Evolutionary conservation across 1,284 basidiomycete species (phyloP), one percentile per base, ranked within the genome.

Genomic region (Butyriboletus appendiculatus): DNA sequence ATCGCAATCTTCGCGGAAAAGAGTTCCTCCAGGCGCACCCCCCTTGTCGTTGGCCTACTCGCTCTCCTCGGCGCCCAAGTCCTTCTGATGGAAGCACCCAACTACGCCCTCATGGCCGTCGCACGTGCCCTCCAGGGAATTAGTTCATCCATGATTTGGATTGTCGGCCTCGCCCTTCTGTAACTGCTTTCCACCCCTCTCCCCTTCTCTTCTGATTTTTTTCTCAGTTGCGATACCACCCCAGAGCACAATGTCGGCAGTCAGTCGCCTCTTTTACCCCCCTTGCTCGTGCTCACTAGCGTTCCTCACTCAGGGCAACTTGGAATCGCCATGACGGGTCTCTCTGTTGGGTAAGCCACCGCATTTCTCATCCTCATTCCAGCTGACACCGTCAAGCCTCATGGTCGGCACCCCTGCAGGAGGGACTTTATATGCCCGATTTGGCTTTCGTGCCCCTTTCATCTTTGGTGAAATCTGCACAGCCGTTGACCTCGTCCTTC

Each of bases 361-460:
- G 15, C 16, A 8, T 30, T 24, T 22, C 50, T 18, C 33, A 11
- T 24, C 18, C 26, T 30, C 34, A 18, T 34, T 30, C 22, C 33
- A 8, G 14, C 52, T 63, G 37, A 71, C 58, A 38, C 3, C 16
- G 18, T 22, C 30, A 47, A 55, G 80, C 8, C 66, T 75, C n/a
- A 72, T 88, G 30, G 71, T 84, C 32, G 85, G 84, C 3, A 87
- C 88, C 2, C 86, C 90, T 0, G 79, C 86, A 2, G 87, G 88
- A 16, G 90, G 90, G 12, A 76, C 77, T 3, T 70, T 94, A 6
- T 92, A 86, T 67, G 64, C 73, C 24, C 75, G 73, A 4, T 85
- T 90, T 62, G 92, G 88, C 4, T 90, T 85, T 71, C 79, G 85
- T 37, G 86, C 81, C 2, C 90, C 92, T 1, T 89, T 90, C 66